Evolutionary conservation across 768 basidiomycete genomes (phyloP), one percentile per base, ranked within the genome.

Genomic region (Mycena chlorophos): DNA sequence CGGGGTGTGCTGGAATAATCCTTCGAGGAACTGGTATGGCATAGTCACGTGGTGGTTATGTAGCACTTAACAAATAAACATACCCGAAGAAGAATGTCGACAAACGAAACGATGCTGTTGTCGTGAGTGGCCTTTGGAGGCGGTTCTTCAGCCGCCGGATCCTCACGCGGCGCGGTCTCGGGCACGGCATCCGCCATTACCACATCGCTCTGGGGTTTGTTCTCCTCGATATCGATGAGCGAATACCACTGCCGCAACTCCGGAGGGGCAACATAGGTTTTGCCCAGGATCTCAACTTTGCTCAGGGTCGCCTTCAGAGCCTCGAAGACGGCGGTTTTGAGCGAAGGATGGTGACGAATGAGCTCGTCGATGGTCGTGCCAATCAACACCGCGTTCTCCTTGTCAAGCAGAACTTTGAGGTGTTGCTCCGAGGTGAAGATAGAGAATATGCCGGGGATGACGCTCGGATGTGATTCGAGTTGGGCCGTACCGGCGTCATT

Each of bases 281-380:
- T 79, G 10, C 91, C 94, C 2, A 90, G 70, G 43, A 85, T 83
- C 68, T 93, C 88, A 29, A 97, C 85, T 68, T 80, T 83, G 56
- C 78, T 73, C 60, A 98, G 73, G 5, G 88, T 85, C 1, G 80
- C 74, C 55, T 85, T 86, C 57, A 95, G 72, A 1, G 90, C 83
- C 14, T 89, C 84, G 59, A 96, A 90, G 16, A 98, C 86, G 22
- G 87, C 71, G 2, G 80, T 69, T 68, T 93, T 96, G 45, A 99
- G 77, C 1, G 82, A 78, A 3, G 97, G 97, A 69, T 99, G 97
- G 66, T 99, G 97, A 4, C 97, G 85, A 56, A 96, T 87, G 55
- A 99, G 86, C 67, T 99, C 97, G 64, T 99, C 97, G 22, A 98
- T 82, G 22, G 90, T 84, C 3, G 88, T 88, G 4, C 97, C 97